Evolutionary conservation across 371 early-diverging fungal species (phyloP), one percentile per base, ranked within the genome.

Genomic region (Mycotypha africana): DNA sequence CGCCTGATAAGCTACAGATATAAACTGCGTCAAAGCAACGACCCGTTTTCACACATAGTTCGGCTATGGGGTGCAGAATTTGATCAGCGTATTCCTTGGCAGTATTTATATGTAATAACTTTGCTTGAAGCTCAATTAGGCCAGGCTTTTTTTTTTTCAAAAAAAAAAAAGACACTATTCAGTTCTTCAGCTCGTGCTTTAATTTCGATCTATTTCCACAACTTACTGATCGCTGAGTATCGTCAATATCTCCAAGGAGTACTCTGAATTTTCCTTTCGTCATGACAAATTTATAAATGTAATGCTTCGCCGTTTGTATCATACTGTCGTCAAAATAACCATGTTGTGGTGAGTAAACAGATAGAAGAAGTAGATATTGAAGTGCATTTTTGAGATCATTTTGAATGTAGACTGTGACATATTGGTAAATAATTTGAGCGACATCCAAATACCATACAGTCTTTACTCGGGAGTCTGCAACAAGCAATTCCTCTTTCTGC

Each of bases 1-100:
- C 58, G 20, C 24, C 12, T 10, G 53, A 44, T 36, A 91, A 65
- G 51, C 91, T 79, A 51, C 83, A 91, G 15, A 92, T 71, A 53
- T 78, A 57, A 16, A 93, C 74, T 0, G 91, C 86, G 47, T 92
- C 93, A 22, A 56, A 63, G 33, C 86, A 74, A 5, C 77, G 73
- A 2, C 91, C 91, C 42, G 80, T 79, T 30, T 72, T 70, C 24
- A 74, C 75, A 42, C 81, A 84, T 31, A 76, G 67, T 41, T 85
- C 72, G 1, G 92, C 96, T 25, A 91, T 75, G 26, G 77, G 78
- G 3, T 72, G 45, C 10, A 85, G 65, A 16, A 95, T 81, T 1
- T 65, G 41, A 20, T 76, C 56, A 11, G 81, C 51, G 46, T 86
- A 84, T 42, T 84, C 83, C n/a, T 68, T 60, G 19, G 65, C 62